phyloP scores from a whole-genome alignment of 805 yeast genomes.

The Metschnikowia continentalis region DNA sequence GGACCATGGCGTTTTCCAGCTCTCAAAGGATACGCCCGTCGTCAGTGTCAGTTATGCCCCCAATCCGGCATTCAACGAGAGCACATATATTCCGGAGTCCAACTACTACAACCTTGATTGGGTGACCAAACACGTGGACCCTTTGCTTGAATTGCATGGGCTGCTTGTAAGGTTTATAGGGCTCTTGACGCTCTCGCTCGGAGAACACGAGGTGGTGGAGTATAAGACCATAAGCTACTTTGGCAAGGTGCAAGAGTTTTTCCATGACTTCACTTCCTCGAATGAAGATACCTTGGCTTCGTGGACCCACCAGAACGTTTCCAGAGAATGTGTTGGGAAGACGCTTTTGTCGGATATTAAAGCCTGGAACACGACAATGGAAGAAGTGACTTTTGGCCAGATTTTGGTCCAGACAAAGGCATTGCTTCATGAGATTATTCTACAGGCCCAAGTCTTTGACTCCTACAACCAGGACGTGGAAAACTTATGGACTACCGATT shows the following conservation, averaged over 20 bases:
- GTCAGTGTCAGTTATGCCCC: conserved; percentile 32
- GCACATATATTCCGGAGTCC: conserved; percentile 32
- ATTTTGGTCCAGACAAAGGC: conserved; percentile 22
- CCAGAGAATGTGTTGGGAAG: conserved; percentile 18
- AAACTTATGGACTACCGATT: conserved; percentile 53
- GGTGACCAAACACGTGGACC: conserved; percentile 22
- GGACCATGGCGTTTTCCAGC: conserved; percentile 31
- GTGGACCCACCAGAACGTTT: conserved; percentile 23
- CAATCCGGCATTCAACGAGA: conserved; percentile 25
- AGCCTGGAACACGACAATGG: conserved; percentile 2
- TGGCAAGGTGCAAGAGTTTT: conserved; percentile 15
- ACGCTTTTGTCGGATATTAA: conserved; percentile 21
- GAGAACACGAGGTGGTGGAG: conserved; percentile 39
- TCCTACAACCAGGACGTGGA: conserved; percentile 44
- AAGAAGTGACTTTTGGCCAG: conserved; percentile 14
- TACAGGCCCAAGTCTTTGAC: conserved; percentile 44
- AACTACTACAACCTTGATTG: conserved; percentile 32
- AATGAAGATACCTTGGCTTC: conserved; percentile 10
- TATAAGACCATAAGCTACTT: conserved; percentile 23
- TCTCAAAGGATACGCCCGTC: conserved; percentile 27
- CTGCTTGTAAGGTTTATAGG: conserved; percentile 36
- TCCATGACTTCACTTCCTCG: conserved; percentile 14
- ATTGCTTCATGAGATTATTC: conserved; percentile 1
- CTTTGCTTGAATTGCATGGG: conserved; percentile 30
- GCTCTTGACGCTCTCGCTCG: conserved; percentile 29